Conservation (phyloP, 2,329 filamentous ascomycete genomes). For the Lecanicillium sp. region DNA sequence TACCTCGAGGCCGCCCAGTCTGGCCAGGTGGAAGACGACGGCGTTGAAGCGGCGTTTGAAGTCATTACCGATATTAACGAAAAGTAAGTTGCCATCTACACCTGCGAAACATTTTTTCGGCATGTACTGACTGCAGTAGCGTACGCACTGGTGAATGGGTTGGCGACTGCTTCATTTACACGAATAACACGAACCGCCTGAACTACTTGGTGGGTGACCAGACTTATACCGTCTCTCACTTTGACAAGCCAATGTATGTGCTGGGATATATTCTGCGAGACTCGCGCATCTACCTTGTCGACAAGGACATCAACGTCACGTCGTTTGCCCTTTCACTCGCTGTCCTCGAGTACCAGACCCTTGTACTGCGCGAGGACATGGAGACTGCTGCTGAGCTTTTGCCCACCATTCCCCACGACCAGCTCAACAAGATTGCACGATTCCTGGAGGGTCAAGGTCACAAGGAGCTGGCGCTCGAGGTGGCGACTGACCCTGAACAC, state of each 20-base stretch:
- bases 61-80: constrained; percentile 94
- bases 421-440: constrained; percentile 95
- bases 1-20: constrained; percentile 77
- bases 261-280: constrained; percentile 93
- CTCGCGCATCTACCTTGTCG: constrained; percentile 87
- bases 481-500: constrained; percentile 91
- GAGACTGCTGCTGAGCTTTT: constrained; percentile 84
- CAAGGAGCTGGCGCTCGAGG: constrained; percentile 89
- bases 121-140: constrained; percentile 31
- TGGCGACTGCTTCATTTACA: constrained; percentile 98
- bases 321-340: constrained; percentile 87
- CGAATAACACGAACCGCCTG: constrained; percentile 88
- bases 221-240: constrained; percentile 95
- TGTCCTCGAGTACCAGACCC: constrained; percentile 93
- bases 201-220: constrained; percentile 98
- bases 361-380: constrained; percentile 89
- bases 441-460: constrained; percentile 97
- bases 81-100: constrained; percentile 40
- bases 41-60: constrained; percentile 92
- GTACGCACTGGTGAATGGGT: constrained; percentile 96
- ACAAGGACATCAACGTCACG: constrained; percentile 89
- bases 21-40: constrained; percentile 78
- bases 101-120: background rate
- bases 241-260: constrained; percentile 90
- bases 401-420: constrained; percentile 74